Conservation (phyloP, 305 asterid genomes). For the Rubia peregrina region DNA sequence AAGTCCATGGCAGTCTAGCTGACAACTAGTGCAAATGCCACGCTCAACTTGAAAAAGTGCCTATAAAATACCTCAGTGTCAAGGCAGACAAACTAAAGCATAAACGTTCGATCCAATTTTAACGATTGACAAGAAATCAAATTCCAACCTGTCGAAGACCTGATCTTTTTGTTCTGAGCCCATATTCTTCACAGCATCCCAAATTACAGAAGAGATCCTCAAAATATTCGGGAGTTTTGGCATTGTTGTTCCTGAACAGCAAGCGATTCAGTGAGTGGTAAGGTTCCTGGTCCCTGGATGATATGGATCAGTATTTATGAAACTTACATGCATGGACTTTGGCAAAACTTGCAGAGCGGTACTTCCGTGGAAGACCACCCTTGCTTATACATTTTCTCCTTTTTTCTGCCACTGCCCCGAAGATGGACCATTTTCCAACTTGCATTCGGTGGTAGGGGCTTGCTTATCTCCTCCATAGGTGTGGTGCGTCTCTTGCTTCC, state of each 20-base stretch:
- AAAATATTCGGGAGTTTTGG: slow-evolving; percentile 69
- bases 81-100: slow-evolving; percentile 16
- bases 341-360: slow-evolving; percentile 98
- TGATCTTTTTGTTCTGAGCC: slow-evolving; percentile 61
- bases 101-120: slow-evolving; percentile 3
- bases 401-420: slow-evolving; percentile 37
- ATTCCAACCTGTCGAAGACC: slow-evolving; percentile 65
- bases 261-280: slow-evolving; percentile 10
- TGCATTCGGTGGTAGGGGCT: slow-evolving; percentile 76
- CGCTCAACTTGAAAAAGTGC: slow-evolving; percentile 77
- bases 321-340: slow-evolving; percentile 77
- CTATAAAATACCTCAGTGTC: slow-evolving; percentile 38
- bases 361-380: slow-evolving; percentile 79
- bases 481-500: slow-evolving; percentile 82
- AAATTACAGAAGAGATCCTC: slow-evolving; percentile 89
- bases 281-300: not conserved
- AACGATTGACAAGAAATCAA: slow-evolving; percentile 17
- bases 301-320: slow-evolving; percentile 10
- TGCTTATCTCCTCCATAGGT: slow-evolving; percentile 59
- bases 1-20: slow-evolving; percentile 73
- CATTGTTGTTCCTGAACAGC: slow-evolving; percentile 53
- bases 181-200: slow-evolving; percentile 79
- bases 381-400: slow-evolving; percentile 65
- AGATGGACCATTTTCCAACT: slow-evolving; percentile 59
- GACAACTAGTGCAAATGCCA: slow-evolving; percentile 78